These are phyloP conservation scores for Fusarium bactridioides DNA, from an alignment of 2,329 filamentous ascomycete species.

Conservation along the genomic window DNA sequence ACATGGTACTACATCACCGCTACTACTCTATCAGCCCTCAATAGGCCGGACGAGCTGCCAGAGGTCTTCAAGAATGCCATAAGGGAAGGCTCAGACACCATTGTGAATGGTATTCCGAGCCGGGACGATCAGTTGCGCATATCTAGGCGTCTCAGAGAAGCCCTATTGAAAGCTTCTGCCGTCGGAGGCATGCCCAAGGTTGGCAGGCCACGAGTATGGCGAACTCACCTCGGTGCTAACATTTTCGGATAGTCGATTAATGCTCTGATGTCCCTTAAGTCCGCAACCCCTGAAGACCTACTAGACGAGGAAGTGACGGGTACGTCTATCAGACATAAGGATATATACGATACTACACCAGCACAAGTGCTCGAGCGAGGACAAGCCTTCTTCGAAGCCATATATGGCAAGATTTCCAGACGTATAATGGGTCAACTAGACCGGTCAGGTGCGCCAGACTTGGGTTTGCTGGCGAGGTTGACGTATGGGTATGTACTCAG, in stretches of 20 bases:
- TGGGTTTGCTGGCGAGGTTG: constrained; percentile 38
- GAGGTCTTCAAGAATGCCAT: constrained; percentile 25
- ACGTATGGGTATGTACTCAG: constrained; percentile 40
- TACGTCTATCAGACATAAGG: constrained; percentile 15
- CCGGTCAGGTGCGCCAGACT: constrained; percentile 36
- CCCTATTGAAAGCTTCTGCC: constrained; percentile 38
- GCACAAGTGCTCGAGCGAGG: constrained; percentile 30
- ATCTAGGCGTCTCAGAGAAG: constrained; percentile 36
- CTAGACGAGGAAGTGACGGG: constrained; percentile 19
- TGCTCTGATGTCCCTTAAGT: constrained; percentile 34
- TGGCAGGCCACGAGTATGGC: not conserved
- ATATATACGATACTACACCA: constrained; percentile 30
- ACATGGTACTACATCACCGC: constrained; percentile 41
- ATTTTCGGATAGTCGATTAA: constrained; percentile 34
- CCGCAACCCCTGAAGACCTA: constrained; percentile 35
- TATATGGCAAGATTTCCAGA: constrained; percentile 40
- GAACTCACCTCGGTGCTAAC: constrained; percentile 1
- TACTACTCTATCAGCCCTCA: constrained; percentile 36
- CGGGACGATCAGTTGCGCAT: constrained; percentile 30
- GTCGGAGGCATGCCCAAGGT: constrained; percentile 41
- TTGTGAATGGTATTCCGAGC: not conserved
- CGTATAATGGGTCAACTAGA: constrained; percentile 41
- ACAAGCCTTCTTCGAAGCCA: constrained; percentile 32
- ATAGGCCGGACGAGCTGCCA: constrained; percentile 37
- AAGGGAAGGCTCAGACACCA: not conserved